phyloP scores from a whole-genome alignment of 192 early-diverging fungal genomes.

The Chytriomyces hyalinus region DNA sequence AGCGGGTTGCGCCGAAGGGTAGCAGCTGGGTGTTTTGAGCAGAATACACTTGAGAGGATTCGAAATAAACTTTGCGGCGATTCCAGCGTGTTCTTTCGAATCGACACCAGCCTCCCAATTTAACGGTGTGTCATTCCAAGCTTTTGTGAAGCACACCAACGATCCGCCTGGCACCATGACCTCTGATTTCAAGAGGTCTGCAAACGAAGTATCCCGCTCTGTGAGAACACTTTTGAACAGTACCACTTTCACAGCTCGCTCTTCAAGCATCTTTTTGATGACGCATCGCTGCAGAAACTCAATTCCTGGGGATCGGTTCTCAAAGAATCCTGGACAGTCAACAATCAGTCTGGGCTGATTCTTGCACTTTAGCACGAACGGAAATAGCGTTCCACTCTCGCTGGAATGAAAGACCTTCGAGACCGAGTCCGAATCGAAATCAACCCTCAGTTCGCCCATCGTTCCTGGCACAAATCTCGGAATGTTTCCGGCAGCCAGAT shows the following conservation, averaged over 20 bases:
- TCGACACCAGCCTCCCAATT: background rate
- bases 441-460: background rate
- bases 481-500: background rate
- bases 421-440: background rate
- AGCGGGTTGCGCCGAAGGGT: background rate
- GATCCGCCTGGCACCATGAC: background rate
- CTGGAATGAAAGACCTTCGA: background rate
- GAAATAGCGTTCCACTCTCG: background rate
- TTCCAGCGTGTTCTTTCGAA: background rate
- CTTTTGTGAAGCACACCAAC: background rate
- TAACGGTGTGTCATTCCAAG: background rate
- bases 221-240: slow-evolving; percentile 5
- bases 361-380: background rate
- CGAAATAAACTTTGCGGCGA: background rate
- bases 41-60: background rate
- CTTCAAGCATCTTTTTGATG: background rate
- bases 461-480: background rate
- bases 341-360: background rate
- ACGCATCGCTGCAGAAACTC: slow-evolving; percentile 20
- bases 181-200: background rate
- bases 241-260: background rate
- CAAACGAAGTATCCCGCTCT: slow-evolving; percentile 3
- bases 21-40: background rate
- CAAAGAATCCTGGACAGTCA: slow-evolving; percentile 21
- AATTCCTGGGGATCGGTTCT: background rate